These are phyloP conservation scores for Malania oleifera DNA, from an alignment of 164 flowering plant genomes.

Conservation along the genomic window DNA sequence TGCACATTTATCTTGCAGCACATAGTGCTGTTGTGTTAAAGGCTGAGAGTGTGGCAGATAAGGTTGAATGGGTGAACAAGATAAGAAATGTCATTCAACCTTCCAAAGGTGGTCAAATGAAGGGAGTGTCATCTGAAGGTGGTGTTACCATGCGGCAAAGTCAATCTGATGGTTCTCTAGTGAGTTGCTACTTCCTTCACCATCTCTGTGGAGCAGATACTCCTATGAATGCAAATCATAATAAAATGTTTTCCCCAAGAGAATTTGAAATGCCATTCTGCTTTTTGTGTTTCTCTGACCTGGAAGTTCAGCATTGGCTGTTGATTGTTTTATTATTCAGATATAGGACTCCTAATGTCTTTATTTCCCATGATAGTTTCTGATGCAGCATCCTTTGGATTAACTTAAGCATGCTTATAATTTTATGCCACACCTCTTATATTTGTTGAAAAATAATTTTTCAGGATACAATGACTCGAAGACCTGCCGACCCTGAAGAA, in stretches of 20 bases:
- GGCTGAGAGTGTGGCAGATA: conserved; percentile 84
- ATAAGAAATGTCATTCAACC: conserved; percentile 55
- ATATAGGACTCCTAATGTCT: neutral
- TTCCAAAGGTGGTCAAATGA: conserved; percentile 55
- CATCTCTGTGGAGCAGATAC: neutral
- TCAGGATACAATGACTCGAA: conserved; percentile 92
- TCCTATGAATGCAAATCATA: neutral
- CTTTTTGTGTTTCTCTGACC: neutral
- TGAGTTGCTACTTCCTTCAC: conserved; percentile 28
- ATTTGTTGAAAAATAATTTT: conserved; percentile 11
- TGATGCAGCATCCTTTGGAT: neutral
- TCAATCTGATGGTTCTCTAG: conserved; percentile 93
- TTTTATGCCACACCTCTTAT: too few relatives aligned
- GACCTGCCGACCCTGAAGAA: conserved; percentile 98
- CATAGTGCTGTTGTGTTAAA: conserved; percentile 84
- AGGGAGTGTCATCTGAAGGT: conserved; percentile 41
- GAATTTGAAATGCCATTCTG: neutral
- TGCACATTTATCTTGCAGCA: conserved; percentile 46
- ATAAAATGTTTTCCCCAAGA: too few relatives aligned
- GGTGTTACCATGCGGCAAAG: conserved; percentile 74
- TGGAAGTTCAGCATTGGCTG: neutral
- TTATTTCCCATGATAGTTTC: neutral
- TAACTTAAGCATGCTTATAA: too few relatives aligned
- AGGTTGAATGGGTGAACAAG: conserved; percentile 84
- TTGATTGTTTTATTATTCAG: neutral